Conservation (phyloP, 2,329 filamentous ascomycete species). For the Gyromitra esculenta region DNA sequence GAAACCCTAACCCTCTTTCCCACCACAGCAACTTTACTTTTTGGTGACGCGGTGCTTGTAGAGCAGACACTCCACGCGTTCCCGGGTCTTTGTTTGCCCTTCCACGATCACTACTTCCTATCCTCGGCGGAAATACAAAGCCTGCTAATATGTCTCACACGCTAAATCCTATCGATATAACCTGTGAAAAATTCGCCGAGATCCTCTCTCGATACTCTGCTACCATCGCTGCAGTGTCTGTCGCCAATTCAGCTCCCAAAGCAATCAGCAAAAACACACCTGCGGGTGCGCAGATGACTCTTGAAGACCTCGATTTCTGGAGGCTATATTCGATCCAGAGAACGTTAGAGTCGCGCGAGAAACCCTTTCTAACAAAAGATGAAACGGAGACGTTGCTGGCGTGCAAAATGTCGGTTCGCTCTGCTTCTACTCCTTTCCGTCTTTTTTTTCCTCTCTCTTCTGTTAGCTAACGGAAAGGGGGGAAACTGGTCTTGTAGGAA, state of each 20-base stretch:
- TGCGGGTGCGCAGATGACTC: conserved; percentile 62
- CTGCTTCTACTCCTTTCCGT: conserved; percentile 48
- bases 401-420: conserved; percentile 74
- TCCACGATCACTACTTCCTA: background rate
- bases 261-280: background rate
- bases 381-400: conserved; percentile 72
- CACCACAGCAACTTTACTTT: background rate
- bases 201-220: conserved; percentile 36
- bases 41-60: background rate
- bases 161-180: conserved; percentile 13
- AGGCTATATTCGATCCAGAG: conserved; percentile 68
- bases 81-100: background rate
- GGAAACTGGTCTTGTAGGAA: conserved; percentile 58
- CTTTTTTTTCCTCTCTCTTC: conserved; percentile 20
- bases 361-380: conserved; percentile 65
- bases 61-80: background rate
- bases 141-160: conserved; percentile 1
- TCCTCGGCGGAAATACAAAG: background rate
- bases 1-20: background rate
- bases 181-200: conserved; percentile 13
- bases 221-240: conserved; percentile 24
- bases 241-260: conserved; percentile 15
- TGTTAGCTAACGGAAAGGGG: background rate
- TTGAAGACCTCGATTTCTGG: conserved; percentile 70
- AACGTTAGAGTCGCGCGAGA: conserved; percentile 61